These are phyloP conservation scores for Aspergillus quadricinctus DNA, from an alignment of 2,329 filamentous ascomycete genomes.

Conservation along the genomic window DNA sequence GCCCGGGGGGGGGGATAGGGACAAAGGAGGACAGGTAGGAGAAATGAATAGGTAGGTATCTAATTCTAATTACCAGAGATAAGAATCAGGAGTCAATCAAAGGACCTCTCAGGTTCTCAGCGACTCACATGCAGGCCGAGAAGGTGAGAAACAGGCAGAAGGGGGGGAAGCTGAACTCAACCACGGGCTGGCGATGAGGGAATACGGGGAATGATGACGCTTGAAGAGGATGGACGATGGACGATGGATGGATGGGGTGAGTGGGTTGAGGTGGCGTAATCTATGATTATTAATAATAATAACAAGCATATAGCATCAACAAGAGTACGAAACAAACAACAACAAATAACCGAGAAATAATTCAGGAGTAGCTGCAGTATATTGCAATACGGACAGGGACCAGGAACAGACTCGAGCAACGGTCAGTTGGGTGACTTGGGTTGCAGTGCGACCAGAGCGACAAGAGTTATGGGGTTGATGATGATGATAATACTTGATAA, in stretches of 20 bases:
- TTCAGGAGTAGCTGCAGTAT: not conserved
- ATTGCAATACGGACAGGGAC: not conserved
- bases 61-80: not conserved
- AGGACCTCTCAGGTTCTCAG: not conserved
- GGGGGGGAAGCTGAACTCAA: constrained; percentile 6
- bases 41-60: not conserved
- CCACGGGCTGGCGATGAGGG: constrained; percentile 10
- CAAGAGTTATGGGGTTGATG: not conserved
- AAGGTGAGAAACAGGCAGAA: not conserved
- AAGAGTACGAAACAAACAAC: not conserved
- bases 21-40: not conserved
- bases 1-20: constrained; percentile 1
- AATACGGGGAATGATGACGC: constrained; percentile 1
- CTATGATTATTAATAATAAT: constrained; percentile 16
- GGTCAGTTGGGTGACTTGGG: not conserved
- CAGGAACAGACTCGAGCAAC: constrained; percentile 7
- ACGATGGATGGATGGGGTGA: not conserved
- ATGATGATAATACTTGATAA: not conserved
- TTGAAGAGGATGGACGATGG: not conserved
- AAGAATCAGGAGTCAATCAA: not conserved
- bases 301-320: constrained; percentile 1
- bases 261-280: constrained; percentile 17
- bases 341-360: not conserved
- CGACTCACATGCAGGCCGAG: constrained; percentile 13
- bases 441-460: not conserved